Percentiles rank a stretch among this genome's conserved stretches.
These are phyloP conservation scores for Penicillium sp. DNA, from an alignment of 2,329 filamentous ascomycete species.

Conservation along the genomic window DNA sequence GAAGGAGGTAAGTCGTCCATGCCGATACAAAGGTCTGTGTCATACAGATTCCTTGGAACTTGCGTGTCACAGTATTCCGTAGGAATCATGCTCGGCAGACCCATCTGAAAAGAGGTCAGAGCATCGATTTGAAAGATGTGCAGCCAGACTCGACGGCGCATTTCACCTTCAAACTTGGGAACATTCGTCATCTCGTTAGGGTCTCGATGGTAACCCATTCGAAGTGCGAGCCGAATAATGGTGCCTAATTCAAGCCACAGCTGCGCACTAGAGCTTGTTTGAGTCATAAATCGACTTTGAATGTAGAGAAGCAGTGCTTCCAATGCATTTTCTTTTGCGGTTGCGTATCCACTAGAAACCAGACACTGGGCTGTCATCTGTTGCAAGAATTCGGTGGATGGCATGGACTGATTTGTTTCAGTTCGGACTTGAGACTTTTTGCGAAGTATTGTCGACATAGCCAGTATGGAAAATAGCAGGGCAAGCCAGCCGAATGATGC, in stretches of 20 bases:
- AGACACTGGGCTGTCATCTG: constrained; percentile 6
- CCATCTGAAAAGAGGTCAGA: constrained; percentile 60
- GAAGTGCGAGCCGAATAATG: constrained; percentile 44
- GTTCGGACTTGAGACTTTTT: not conserved
- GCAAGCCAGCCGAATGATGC: constrained; percentile 16
- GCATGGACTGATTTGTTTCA: not conserved
- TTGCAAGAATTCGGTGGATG: not conserved
- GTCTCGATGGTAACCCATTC: constrained; percentile 61
- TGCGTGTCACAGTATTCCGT: constrained; percentile 57
- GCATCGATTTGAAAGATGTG: constrained; percentile 54
- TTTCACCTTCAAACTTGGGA: constrained; percentile 55
- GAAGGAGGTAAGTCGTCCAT: constrained; percentile 50
- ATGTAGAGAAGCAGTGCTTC: constrained; percentile 2
- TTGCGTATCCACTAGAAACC: constrained; percentile 19
- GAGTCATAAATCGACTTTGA: constrained; percentile 50
- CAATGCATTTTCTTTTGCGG: not conserved
- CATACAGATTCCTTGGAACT: constrained; percentile 56
- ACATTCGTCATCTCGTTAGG: constrained; percentile 51
- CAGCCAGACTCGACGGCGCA: constrained; percentile 41
- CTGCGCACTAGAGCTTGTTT: constrained; percentile 16
- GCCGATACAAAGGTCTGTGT: constrained; percentile 57
- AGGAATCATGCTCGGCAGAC: constrained; percentile 59
- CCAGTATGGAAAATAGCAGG: constrained; percentile 14
- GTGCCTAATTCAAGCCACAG: constrained; percentile 2
- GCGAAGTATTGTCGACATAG: not conserved